These are phyloP conservation scores for Lichenothelia convexa DNA, from an alignment of 495 filamentous ascomycete species.

Conservation along the genomic window DNA sequence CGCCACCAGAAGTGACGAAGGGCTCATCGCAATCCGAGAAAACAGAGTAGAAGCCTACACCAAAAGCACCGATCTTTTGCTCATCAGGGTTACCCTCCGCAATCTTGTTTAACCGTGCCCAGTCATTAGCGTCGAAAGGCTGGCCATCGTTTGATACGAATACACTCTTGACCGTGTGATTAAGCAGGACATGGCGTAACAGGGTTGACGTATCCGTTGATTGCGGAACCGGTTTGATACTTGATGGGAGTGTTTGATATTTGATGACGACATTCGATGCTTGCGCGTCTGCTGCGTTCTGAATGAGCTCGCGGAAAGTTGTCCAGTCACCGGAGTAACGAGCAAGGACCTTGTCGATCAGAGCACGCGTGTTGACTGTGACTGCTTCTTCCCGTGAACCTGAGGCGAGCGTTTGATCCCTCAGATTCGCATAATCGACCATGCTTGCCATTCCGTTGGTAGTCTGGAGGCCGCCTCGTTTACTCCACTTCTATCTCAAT, in stretches of 20 bases:
- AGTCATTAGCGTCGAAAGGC: slow-evolving; percentile 72
- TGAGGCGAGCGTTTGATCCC: slow-evolving; percentile 68
- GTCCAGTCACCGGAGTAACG: slow-evolving; percentile 87
- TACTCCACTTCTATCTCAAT: too few relatives aligned
- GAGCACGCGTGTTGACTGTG: slow-evolving; percentile 86
- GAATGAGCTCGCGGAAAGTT: slow-evolving; percentile 77
- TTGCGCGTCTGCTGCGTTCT: slow-evolving; percentile 92
- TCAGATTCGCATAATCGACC: slow-evolving; percentile 66
- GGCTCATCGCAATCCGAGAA: slow-evolving; percentile 97
- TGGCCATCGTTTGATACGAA: slow-evolving; percentile 81
- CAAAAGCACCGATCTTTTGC: slow-evolving; percentile 96
- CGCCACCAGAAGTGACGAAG: slow-evolving; percentile 74
- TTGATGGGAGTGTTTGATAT: slow-evolving; percentile 74
- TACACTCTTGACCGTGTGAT: slow-evolving; percentile 69
- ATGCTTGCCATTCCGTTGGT: slow-evolving; percentile 30
- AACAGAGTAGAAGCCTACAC: slow-evolving; percentile 96
- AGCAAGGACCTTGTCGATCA: slow-evolving; percentile 95
- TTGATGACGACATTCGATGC: slow-evolving; percentile 77
- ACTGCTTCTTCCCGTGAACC: slow-evolving; percentile 92
- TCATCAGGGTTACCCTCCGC: slow-evolving; percentile 97
- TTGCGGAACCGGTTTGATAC: slow-evolving; percentile 50
- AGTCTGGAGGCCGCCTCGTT: too few relatives aligned
- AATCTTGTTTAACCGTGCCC: slow-evolving; percentile 84
- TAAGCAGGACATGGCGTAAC: slow-evolving; percentile 61
- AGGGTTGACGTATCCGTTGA: slow-evolving; percentile 45